These are phyloP conservation scores for Westerdykella ornata DNA, from an alignment of 2,329 filamentous ascomycete genomes.

Conservation along the genomic window DNA sequence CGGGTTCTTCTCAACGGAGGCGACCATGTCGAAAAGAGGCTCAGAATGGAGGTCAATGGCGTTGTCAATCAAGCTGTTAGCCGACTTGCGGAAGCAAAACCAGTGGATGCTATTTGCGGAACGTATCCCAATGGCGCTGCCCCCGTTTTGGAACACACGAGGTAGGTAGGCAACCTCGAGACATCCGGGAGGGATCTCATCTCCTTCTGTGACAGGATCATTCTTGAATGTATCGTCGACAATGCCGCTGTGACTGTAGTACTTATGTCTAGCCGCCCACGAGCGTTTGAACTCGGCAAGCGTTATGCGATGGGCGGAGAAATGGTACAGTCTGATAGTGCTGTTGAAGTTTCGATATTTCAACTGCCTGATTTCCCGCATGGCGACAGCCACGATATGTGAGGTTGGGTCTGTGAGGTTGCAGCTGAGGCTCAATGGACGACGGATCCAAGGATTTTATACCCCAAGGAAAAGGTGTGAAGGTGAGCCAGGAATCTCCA, in stretches of 20 bases:
- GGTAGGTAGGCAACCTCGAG: slow-evolving; percentile 19
- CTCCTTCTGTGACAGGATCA: slow-evolving; percentile 6
- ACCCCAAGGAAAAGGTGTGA: no score
- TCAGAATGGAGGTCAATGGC: no score
- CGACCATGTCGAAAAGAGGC: no score
- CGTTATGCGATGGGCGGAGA: background rate
- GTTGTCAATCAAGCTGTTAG: background rate
- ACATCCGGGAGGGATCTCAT: slow-evolving; percentile 11
- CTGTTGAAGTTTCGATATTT: background rate
- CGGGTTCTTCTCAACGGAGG: no score
- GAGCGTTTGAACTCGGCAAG: background rate
- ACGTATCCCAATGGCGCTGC: slow-evolving; percentile 20
- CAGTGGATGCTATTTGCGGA: slow-evolving; percentile 12
- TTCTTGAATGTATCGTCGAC: slow-evolving; percentile 9
- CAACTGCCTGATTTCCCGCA: no score
- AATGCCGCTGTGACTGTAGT: slow-evolving; percentile 10
- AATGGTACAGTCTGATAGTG: background rate
- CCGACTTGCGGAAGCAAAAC: slow-evolving; percentile 14
- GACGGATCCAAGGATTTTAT: no score
- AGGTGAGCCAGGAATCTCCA: no score
- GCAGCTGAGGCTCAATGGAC: no score
- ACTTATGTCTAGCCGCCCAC: no score
- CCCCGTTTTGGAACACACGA: slow-evolving; percentile 10
- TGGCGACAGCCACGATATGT: no score
- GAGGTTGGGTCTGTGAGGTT: no score